Evolutionary conservation across 495 filamentous ascomycete species (phyloP).

Genomic region (Beverwykella pulmonaria): DNA sequence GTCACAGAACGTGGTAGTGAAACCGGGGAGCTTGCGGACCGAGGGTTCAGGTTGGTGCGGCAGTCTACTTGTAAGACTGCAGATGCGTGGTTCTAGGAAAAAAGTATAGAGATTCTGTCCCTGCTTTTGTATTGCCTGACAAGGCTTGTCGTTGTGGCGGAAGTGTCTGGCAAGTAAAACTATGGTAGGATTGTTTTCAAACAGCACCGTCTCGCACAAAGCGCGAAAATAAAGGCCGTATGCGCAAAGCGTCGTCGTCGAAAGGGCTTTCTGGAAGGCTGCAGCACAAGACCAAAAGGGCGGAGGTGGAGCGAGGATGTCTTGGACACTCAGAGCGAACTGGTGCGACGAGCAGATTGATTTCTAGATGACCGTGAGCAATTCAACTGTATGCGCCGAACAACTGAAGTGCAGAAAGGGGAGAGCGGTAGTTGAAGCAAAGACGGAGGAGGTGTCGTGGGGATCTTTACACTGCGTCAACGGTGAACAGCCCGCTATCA

Average conservation of each 20-base stretch:
- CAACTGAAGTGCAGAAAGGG: not conserved
- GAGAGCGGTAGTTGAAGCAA: not conserved
- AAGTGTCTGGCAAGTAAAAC: conserved; percentile 35
- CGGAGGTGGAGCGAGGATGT: conserved; percentile 16
- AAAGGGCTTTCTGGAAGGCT: conserved; percentile 32
- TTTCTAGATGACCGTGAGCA: not conserved
- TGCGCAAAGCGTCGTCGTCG: conserved; percentile 11
- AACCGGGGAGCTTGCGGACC: not conserved
- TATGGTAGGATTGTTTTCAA: conserved; percentile 21
- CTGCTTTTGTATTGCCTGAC: conserved; percentile 19
- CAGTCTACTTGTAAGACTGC: not conserved
- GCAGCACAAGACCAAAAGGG: conserved; percentile 30
- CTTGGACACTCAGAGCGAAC: not conserved
- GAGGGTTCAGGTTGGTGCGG: not conserved
- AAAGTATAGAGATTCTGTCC: conserved; percentile 9
- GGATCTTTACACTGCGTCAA: not conserved
- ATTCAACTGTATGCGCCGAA: not conserved
- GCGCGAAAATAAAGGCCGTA: conserved; percentile 8
- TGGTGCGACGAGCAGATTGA: not conserved
- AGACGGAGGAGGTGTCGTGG: not conserved
- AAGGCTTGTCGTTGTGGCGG: conserved; percentile 21
- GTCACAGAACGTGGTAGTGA: not conserved
- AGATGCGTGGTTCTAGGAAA: conserved; percentile 10
- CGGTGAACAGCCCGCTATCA: conserved; percentile 6
- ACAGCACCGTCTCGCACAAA: conserved; percentile 27